These are phyloP conservation scores for Anastatica hierochuntica DNA, from an alignment of 345 rosid species.

Conservation along the genomic window DNA sequence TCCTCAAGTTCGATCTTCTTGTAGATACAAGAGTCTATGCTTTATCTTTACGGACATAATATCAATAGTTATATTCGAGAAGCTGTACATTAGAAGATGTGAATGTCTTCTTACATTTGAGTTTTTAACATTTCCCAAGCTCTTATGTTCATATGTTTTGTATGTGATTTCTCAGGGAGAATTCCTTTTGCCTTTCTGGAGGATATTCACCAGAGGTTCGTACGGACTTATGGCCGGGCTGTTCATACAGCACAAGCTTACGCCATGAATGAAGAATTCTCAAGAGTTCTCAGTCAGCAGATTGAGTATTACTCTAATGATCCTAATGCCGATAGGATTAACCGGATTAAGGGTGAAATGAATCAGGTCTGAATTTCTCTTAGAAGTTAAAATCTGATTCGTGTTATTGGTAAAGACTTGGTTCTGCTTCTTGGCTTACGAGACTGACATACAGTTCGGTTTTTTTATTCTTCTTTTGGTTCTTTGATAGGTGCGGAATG, in stretches of 20 bases:
- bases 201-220: conserved; percentile 28
- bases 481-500: conserved; percentile 61
- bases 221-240: conserved; percentile 78
- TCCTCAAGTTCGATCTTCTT: too few species aligned
- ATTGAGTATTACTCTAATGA: conserved; percentile 94
- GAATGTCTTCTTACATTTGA: too few species aligned
- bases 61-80: too few species aligned
- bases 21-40: too few species aligned
- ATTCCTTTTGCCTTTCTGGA: conserved; percentile 93
- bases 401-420: conserved; percentile 34
- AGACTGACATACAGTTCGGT: too few species aligned
- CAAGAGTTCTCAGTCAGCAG: conserved; percentile 93
- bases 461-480: too few species aligned
- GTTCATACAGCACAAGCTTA: conserved; percentile 85
- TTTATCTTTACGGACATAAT: too few species aligned
- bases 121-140: background rate
- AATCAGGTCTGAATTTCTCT: conserved; percentile 49
- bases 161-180: conserved; percentile 43
- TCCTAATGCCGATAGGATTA: conserved; percentile 80
- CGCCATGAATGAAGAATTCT: conserved; percentile 95
- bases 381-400: too few species aligned
- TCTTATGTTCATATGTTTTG: too few species aligned
- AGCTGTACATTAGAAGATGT: too few species aligned
- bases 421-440: background rate
- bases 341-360: conserved; percentile 81